Percentiles rank a stretch among this genome's conserved stretches.
Evolutionary conservation across 2,329 filamentous ascomycete species (phyloP).

Genomic region (Fusarium nodosum): DNA sequence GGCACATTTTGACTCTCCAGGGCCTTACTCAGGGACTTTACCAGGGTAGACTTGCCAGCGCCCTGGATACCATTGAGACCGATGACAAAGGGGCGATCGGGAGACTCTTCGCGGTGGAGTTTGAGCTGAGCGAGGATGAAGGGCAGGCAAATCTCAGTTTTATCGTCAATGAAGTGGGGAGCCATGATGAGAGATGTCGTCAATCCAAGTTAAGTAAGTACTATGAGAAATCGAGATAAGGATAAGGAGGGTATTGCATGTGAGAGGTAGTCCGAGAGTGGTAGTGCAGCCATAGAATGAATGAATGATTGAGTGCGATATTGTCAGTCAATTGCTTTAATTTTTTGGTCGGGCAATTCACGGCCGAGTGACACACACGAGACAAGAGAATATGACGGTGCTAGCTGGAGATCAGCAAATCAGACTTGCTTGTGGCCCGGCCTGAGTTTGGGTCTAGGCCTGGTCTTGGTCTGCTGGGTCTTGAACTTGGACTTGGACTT

Average conservation of each 20-base stretch:
- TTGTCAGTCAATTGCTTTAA: slow-evolving; percentile 31
- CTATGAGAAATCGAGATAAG: slow-evolving; percentile 11
- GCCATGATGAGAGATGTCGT: slow-evolving; percentile 44
- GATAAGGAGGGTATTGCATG: slow-evolving; percentile 32
- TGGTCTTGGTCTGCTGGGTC: neutral
- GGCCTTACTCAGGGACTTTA: slow-evolving; percentile 72
- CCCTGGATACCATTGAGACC: slow-evolving; percentile 94
- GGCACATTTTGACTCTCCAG: slow-evolving; percentile 70
- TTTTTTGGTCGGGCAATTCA: slow-evolving; percentile 39
- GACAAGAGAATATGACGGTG: slow-evolving; percentile 26
- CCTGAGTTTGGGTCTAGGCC: slow-evolving; percentile 14
- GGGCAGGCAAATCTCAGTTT: slow-evolving; percentile 80
- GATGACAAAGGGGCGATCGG: slow-evolving; percentile 77
- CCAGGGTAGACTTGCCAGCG: slow-evolving; percentile 91
- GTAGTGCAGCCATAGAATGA: slow-evolving; percentile 32
- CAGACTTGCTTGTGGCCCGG: slow-evolving; percentile 38
- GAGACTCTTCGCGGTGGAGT: slow-evolving; percentile 58
- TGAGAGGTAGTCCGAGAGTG: slow-evolving; percentile 17
- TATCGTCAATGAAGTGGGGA: slow-evolving; percentile 76
- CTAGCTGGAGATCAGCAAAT: slow-evolving; percentile 15
- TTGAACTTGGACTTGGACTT: neutral
- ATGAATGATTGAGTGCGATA: slow-evolving; percentile 29
- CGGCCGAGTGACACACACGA: slow-evolving; percentile 26
- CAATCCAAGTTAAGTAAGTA: slow-evolving; percentile 2
- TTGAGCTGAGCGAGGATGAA: slow-evolving; percentile 77